Evolutionary conservation across 2,329 filamentous ascomycete species (phyloP).

Genomic region (Hymenoscyphus repandus): DNA sequence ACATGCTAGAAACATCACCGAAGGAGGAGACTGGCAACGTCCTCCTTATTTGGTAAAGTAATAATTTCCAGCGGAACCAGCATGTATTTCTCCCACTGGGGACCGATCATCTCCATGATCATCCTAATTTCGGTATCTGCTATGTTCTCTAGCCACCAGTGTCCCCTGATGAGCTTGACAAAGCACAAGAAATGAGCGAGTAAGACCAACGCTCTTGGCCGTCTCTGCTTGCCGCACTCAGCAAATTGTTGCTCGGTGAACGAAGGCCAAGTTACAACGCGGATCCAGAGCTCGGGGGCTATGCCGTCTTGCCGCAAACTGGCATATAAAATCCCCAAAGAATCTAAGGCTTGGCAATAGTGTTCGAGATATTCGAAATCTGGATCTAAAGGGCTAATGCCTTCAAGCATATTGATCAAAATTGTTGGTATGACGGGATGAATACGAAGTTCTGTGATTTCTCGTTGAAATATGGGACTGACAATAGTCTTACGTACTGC

Average conservation of each 20-base stretch:
- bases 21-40: slow-evolving; percentile 24
- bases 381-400: slow-evolving; percentile 20
- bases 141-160: slow-evolving; percentile 22
- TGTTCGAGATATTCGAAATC: slow-evolving; percentile 21
- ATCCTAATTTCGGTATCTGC: slow-evolving; percentile 14
- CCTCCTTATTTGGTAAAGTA: slow-evolving; percentile 5
- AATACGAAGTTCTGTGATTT: slow-evolving; percentile 14
- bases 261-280: slow-evolving; percentile 25
- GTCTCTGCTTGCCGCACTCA: slow-evolving; percentile 9
- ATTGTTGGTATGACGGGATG: slow-evolving; percentile 20
- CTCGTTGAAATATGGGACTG: slow-evolving; percentile 22
- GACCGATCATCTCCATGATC: slow-evolving; percentile 9
- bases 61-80: slow-evolving; percentile 11
- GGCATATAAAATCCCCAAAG: slow-evolving; percentile 25
- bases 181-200: slow-evolving; percentile 20
- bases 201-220: slow-evolving; percentile 18
- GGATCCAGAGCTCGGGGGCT: slow-evolving; percentile 15
- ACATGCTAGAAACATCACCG: too few species aligned
- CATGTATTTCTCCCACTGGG: slow-evolving; percentile 11
- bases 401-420: slow-evolving; percentile 22
- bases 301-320: slow-evolving; percentile 23
- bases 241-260: slow-evolving; percentile 16
- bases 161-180: slow-evolving; percentile 13
- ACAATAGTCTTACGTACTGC: slow-evolving; percentile 8
- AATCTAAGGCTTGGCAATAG: slow-evolving; percentile 25